phyloP scores from a whole-genome alignment of 75 land plant genomes.

The Sequoiadendron giganteum region DNA sequence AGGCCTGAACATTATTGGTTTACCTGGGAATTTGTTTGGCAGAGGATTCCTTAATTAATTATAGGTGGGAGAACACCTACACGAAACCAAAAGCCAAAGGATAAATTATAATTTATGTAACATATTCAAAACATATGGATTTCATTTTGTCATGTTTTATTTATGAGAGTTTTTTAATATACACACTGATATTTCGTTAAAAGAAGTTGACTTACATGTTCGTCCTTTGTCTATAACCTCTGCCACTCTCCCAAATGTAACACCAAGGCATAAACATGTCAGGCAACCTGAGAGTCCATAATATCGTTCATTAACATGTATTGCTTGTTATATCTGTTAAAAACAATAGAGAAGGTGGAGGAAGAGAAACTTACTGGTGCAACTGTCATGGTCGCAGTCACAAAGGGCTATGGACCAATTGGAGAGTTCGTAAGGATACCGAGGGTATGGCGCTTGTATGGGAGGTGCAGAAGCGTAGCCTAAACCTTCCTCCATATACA shows the following conservation, averaged over 20 bases:
- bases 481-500: not conserved
- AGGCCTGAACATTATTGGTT: too few species aligned
- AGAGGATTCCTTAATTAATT: too few species aligned
- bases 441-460: not conserved
- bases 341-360: not conserved
- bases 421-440: not conserved
- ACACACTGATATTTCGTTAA: too few species aligned
- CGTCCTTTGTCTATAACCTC: slow-evolving; percentile 30
- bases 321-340: not conserved
- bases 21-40: too few species aligned
- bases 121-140: too few species aligned
- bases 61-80: too few species aligned
- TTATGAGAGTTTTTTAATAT: not conserved
- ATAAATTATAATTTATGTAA: too few species aligned
- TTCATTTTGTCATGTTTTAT: too few species aligned
- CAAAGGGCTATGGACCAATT: slow-evolving; percentile 9
- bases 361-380: not conserved
- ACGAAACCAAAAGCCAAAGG: too few species aligned
- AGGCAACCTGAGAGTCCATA: slow-evolving; percentile 27
- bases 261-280: slow-evolving; percentile 38
- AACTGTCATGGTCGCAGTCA: not conserved
- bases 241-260: slow-evolving; percentile 30
- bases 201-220: slow-evolving; percentile 23
- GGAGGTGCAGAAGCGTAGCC: not conserved
- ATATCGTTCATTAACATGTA: not conserved